phyloP scores from a whole-genome alignment of 345 rosid genomes.

The Eucalyptus erythrocorys region DNA sequence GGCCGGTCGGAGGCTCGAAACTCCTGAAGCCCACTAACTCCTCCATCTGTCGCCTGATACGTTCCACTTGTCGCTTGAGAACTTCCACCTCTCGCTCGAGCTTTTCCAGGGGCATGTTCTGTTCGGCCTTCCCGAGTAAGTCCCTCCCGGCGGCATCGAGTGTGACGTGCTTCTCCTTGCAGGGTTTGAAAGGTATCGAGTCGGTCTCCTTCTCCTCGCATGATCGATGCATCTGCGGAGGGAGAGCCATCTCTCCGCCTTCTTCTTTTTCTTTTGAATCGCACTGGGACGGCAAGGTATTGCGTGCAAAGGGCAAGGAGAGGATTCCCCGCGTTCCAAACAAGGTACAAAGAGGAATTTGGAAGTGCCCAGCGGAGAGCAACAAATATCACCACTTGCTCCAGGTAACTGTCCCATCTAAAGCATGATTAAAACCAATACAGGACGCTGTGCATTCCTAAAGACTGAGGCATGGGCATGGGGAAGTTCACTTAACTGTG shows the following conservation, averaged over 20 bases:
- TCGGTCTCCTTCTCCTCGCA: neutral
- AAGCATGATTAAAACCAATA: neutral
- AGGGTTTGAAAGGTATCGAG: slow-evolving; percentile 19
- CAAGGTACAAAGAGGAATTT: too few species aligned
- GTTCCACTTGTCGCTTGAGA: too few species aligned
- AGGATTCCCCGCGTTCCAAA: neutral
- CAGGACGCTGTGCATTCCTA: neutral
- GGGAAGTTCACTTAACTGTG: neutral
- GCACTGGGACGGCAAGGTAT: too few species aligned
- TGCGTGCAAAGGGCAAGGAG: too few species aligned
- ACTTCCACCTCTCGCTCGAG: too few species aligned
- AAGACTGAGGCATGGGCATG: neutral
- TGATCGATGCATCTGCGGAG: neutral
- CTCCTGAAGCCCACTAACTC: neutral
- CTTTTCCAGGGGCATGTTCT: too few species aligned
- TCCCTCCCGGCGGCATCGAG: too few species aligned
- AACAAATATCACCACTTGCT: neutral
- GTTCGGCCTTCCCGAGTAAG: too few species aligned
- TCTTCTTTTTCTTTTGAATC: too few species aligned
- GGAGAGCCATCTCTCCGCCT: neutral
- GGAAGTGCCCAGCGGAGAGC: neutral
- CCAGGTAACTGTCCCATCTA: neutral
- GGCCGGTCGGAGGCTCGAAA: too few species aligned
- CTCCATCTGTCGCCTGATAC: accelerated
- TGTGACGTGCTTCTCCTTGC: too few species aligned